Base-by-base conservation (phyloP, 352 stramenopile species). In the Aphanomyces invadans region DNA sequence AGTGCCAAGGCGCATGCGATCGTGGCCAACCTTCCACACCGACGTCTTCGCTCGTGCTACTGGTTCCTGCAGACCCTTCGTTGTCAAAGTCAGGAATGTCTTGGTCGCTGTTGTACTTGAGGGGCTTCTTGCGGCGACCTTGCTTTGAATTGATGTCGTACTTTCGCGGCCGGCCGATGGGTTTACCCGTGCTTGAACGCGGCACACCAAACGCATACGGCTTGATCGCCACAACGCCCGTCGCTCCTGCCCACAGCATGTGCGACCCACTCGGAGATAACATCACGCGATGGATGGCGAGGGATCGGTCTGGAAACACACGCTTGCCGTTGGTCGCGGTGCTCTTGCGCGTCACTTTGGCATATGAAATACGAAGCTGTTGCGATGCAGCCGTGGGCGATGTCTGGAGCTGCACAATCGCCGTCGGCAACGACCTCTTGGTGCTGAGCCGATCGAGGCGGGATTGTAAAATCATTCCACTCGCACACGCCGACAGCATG, bases 401-500 rank as follows among this genome's bases (percentile, higher is more conserved):
- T 57, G 49, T 57, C 25, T 57, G 29, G 11, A 32, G 21, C 49
- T 57, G 15, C 11, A 33, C 19, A 21, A 21, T 38, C 49, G n/a
- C 11, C 9, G 29, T 38, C 19, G 49, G 49, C 21, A 11, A 38
- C 5, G 11, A 38, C 36, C 49, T n/a, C 29, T 57, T 57, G 29
- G 49, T 38, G 29, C 29, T 57, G 25, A 57, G 49, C 11, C 49
- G 49, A 38, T 57, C 49, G 1, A 57, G 49, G 21, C 49, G 49
- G 25, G 17, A 38, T 38, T 57, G 49, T 15, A 33, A 33, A 26
- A 95, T 74, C 36, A 76, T 83, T 1, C 86, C 86, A 1, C 83
- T 87, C 4, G 86, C 76, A 31, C 86, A 95, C 1, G 71, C 82
- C 1, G 86, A 91, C 21, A 86, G 49, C 19, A 92, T 59, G 1